Evolutionary conservation across 192 early-diverging fungal species (phyloP), one percentile per base, ranked within the genome.

Genomic region (Mortierella antarctica): DNA sequence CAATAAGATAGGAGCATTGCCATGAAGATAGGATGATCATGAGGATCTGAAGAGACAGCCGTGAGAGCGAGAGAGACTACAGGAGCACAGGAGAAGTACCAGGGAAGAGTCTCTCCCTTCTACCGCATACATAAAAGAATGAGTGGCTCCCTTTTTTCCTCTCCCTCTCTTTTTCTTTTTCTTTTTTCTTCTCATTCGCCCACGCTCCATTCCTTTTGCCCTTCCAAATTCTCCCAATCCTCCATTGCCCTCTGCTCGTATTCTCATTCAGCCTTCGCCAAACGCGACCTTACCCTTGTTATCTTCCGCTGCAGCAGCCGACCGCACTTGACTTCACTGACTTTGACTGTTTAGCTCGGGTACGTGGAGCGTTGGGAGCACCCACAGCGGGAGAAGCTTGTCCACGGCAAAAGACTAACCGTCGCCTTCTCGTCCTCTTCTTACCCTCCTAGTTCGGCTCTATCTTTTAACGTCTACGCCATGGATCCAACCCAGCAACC

Each of bases 401-500:
- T 56, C 20, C 21, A 17, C 6, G 15, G 0, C 55, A 20, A 10
- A 67, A 67, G 31, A 57, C 55, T 67, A 42, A 67, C 57, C 66
- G 14, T 57, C 44, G 18, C 44, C 49, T 7, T 15, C 11, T 44
- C 12, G 20, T 23, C n/a, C 23, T 48, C 55, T 47, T 57, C 9
- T 55, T 41, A 17, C 20, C 55, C 14, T 62, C 44, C 21, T 52
- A 60, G 17, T 41, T 46, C 41, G 21, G 12, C 23, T 49, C 17
- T 62, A 14, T 44, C 10, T 50, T 49, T 45, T 45, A 45, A 41
- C 54, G 45, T 47, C 57, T 48, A 52, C 49, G 42, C 31, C 71
- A 71, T 66, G 60, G 64, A 72, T 60, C 77, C 64, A 40, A 46
- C 39, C 39, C 65, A 66, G 64, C 58, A 59, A 21, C 51, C 48